Conservation (phyloP, 78 protist genomes). For the Dictyostelium capitatum region DNA sequence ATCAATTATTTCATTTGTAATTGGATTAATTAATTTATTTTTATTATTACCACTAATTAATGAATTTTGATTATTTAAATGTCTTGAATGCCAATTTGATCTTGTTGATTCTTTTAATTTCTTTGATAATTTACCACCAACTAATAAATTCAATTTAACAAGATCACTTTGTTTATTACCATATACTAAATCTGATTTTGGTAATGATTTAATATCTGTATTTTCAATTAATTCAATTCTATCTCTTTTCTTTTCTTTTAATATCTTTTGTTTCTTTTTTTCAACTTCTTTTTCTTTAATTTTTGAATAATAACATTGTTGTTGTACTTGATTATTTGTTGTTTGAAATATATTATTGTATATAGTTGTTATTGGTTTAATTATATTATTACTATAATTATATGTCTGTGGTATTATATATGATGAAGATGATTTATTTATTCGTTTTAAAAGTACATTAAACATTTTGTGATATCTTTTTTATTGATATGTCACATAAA, state of each 20-base stretch:
- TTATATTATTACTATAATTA: too few species aligned
- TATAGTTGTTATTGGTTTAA: too few species aligned
- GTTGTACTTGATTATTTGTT: not conserved
- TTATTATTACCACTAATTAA: not conserved
- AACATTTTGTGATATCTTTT: too few species aligned
- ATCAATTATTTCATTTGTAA: not conserved
- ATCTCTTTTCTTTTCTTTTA: slow-evolving; percentile 28
- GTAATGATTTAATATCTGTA: slow-evolving; percentile 31
- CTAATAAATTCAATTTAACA: slow-evolving; percentile 12
- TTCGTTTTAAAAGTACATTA: too few species aligned
- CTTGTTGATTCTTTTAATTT: slow-evolving; percentile 44
- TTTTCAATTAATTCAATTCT: not conserved
- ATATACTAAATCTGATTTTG: slow-evolving; percentile 38
- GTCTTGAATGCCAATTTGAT: slow-evolving; percentile 61
- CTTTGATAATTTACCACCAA: slow-evolving; percentile 40
- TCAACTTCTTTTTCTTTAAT: slow-evolving; percentile 3
- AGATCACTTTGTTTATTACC: not conserved
- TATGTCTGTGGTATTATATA: too few species aligned
- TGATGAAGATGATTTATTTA: too few species aligned
- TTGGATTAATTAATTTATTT: not conserved
- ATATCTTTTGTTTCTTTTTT: slow-evolving; percentile 3
- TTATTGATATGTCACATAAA: too few species aligned
- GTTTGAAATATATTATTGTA: not conserved
- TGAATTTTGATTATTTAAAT: not conserved
- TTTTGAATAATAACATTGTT: not conserved